Evolutionary conservation across 345 rosid genomes (phyloP).

Genomic region (Moricandia moricandioides): DNA sequence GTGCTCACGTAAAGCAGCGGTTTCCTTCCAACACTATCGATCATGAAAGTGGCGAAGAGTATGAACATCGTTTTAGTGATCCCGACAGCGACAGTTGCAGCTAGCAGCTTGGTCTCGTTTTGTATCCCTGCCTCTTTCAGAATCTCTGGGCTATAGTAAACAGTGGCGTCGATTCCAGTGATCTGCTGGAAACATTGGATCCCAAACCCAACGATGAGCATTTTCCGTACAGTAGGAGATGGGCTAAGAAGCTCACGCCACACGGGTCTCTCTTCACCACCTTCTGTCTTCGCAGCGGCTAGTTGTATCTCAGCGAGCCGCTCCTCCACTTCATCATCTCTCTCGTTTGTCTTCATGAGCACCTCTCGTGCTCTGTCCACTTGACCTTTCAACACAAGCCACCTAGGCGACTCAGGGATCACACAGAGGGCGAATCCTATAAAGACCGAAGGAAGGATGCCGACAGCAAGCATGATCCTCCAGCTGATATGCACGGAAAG

Average conservation of each 20-base stretch:
- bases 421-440: slow-evolving; percentile 72
- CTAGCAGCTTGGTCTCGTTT: slow-evolving; percentile 57
- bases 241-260: slow-evolving; percentile 80
- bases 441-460: slow-evolving; percentile 75
- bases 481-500: slow-evolving; percentile 67
- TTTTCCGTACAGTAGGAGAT: slow-evolving; percentile 60
- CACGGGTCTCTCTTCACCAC: slow-evolving; percentile 62
- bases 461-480: slow-evolving; percentile 92
- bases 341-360: slow-evolving; percentile 66
- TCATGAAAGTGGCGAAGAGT: slow-evolving; percentile 60
- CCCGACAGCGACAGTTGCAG: slow-evolving; percentile 78
- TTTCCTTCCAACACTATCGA: slow-evolving; percentile 70
- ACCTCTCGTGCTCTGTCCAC: slow-evolving; percentile 74
- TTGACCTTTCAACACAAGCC: slow-evolving; percentile 78
- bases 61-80: slow-evolving; percentile 62
- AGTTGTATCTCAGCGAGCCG: slow-evolving; percentile 69
- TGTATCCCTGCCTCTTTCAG: slow-evolving; percentile 60
- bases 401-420: slow-evolving; percentile 92
- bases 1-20: slow-evolving; percentile 81
- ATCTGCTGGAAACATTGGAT: slow-evolving; percentile 91
- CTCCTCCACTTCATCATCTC: slow-evolving; percentile 68
- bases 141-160: slow-evolving; percentile 82
- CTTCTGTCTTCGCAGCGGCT: slow-evolving; percentile 60
- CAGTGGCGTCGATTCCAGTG: slow-evolving; percentile 76
- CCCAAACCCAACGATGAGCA: slow-evolving; percentile 75